Evolutionary conservation across 495 filamentous ascomycete genomes (phyloP).

Genomic region (Penicillium desertorum): DNA sequence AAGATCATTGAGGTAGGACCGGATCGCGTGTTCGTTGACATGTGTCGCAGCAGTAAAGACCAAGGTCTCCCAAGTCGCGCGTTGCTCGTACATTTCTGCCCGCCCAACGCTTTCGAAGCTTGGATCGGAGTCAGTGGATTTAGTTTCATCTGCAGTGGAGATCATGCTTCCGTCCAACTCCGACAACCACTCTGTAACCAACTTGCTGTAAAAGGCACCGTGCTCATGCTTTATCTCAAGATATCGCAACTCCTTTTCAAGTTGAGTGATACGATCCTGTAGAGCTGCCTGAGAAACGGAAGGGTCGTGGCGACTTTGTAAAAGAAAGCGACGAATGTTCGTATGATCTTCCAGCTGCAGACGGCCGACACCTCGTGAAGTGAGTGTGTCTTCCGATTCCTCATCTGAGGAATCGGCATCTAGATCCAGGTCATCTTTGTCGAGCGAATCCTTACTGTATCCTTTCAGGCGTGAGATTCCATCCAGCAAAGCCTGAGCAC

Average conservation of each 20-base stretch:
- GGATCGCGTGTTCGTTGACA: constrained; percentile 47
- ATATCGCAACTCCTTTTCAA: constrained; percentile 49
- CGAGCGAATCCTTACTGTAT: constrained; percentile 37
- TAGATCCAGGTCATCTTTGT: constrained; percentile 37
- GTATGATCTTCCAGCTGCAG: constrained; percentile 28
- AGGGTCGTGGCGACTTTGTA: constrained; percentile 57
- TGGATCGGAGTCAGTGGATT: constrained; percentile 6
- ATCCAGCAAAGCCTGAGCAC: constrained; percentile 37
- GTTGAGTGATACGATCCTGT: constrained; percentile 45
- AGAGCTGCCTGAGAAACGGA: constrained; percentile 51
- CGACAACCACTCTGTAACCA: constrained; percentile 64
- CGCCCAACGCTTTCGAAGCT: constrained; percentile 43
- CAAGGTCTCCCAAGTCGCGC: constrained; percentile 54
- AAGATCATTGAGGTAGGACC: constrained; percentile 50
- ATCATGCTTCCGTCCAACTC: constrained; percentile 28
- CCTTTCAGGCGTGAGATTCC: constrained; percentile 43
- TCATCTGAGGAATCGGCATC: constrained; percentile 24
- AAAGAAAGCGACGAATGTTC: constrained; percentile 52
- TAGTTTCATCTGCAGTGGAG: constrained; percentile 3
- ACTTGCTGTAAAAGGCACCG: constrained; percentile 57
- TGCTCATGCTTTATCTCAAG: constrained; percentile 60
- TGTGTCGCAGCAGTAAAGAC: constrained; percentile 53
- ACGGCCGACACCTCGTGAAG: constrained; percentile 17
- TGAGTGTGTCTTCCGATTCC: constrained; percentile 10
- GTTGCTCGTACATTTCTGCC: constrained; percentile 51